Base-by-base conservation (phyloP, 2,329 filamentous ascomycete genomes). In the Lecanicillium sp. region DNA sequence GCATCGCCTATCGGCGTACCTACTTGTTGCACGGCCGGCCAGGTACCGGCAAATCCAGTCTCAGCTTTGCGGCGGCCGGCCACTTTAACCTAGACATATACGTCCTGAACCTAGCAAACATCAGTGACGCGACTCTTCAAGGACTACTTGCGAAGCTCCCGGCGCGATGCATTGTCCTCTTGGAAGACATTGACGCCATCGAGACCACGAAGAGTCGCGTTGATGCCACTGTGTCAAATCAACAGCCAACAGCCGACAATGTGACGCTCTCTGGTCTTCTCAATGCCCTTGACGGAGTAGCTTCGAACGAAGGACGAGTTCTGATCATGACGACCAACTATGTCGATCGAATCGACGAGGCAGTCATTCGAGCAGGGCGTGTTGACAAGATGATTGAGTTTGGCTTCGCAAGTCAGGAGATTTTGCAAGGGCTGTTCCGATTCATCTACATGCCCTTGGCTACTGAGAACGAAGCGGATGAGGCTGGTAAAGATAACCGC, bases 261-360 rank as follows among this genome's bases (percentile, higher is more conserved):
- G n/a, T n/a, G n/a, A 48, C 76, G 0, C 68, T 85, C 2, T 82
- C 79, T 0, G 79, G 75, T 0, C 61, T 85, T 0, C 66, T 85
- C 9, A 85, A 85, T 41, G 72, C 79, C 18, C 76, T 85, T 44
- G 81, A 83, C 44, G 79, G 79, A 2, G 79, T 83, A 0, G 77
- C 78, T 1, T 75, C 75, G 1, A 74, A 76, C 42, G 81, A 85
- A 58, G 81, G 80, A 2, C 68, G 78, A 7, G 73, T 85, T 2
- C 63, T 85, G 1, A 74, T 85, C 45, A 84, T 85, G 81, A 85
- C 80, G 0, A 82, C 80, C 0, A 85, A 85, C 47, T 71, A 76
- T 41, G 67, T 71, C 0, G 74, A 81, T 41, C 71, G 74, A 41
- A 66, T 84, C 0, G 78, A 84, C 41, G 57, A 66, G 3, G 79